Percentiles rank a stretch among this genome's conserved stretches.
Conservation (phyloP, 257 asterid genomes). For the Euphrasia confusa region DNA sequence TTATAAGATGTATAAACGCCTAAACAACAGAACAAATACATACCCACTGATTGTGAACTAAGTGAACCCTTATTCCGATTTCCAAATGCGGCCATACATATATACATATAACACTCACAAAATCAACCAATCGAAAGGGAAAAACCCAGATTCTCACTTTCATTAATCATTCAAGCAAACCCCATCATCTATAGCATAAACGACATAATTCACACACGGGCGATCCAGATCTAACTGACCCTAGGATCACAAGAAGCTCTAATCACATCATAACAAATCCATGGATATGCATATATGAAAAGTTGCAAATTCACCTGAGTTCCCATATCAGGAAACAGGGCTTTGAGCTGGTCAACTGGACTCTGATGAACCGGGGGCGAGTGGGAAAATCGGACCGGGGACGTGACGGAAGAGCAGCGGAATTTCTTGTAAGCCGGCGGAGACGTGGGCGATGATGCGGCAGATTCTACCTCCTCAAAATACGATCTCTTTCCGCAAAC, state of each 20-base stretch:
- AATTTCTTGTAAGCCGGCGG: constrained; percentile 57
- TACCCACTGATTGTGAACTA: neutral
- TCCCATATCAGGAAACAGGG: constrained; percentile 53
- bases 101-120: neutral
- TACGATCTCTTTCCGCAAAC: constrained; percentile 83
- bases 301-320: constrained; percentile 32
- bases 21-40: neutral
- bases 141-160: too few species aligned
- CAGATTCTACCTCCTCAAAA: constrained; percentile 59
- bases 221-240: constrained; percentile 13
- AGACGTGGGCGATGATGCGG: constrained; percentile 46
- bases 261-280: neutral
- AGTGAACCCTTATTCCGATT: neutral
- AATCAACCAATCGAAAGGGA: neutral
- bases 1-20: neutral
- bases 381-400: constrained; percentile 45
- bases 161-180: constrained; percentile 19
- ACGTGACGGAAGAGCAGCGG: constrained; percentile 44
- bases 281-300: neutral
- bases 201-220: neutral
- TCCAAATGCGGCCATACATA: too few species aligned
- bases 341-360: constrained; percentile 45
- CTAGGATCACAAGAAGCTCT: constrained; percentile 6
- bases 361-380: constrained; percentile 30
- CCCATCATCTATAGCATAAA: neutral